Evolutionary conservation across 176 grass and related monocot genomes (phyloP), one percentile per base, ranked within the genome.

Genomic region (Puya raimondii): DNA sequence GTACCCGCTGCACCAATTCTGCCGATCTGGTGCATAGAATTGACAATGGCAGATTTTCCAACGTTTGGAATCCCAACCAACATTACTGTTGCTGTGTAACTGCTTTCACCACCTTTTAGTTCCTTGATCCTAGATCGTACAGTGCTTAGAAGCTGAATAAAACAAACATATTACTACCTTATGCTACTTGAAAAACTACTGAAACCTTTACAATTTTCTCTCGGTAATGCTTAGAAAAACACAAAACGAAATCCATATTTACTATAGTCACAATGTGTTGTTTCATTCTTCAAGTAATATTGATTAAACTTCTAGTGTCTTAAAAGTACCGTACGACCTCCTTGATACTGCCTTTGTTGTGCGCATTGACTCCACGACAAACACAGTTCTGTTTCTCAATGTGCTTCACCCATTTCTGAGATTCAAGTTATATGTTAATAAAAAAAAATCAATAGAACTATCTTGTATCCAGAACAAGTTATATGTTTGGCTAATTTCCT

Each of bases 1-100:
- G 70, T 78, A 87, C 84, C 91, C 85, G 76, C 71, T 70, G 91
- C 84, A 1, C 47, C 74, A 68, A 88, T 79, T 74, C 91, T 91
- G 51, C 87, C 91, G 75, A 87, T 85, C 79, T 85, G 82, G 76
- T 91, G 91, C 81, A 91, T 83, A 0, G 63, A 72, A 58, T 91
- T 91, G 71, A 73, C 64, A 1, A 96, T 83, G 48, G 87, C 73
- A 6, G 87, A 96, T 64, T 91, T 96, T 27, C 91, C 91, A 70
- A 91, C 87, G 50, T 96, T 96, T 21, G 87, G 91, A 63, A 96
- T 83, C 23, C 87, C 91, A 10, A 82, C 84, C 51, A 91, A 74
- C 63, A 96, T 79, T 49, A 90, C 74, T 5, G 87, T 85, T 70
- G 70, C 84, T 0, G 76, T 83, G 70, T 81, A 96, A 48, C 69